Evolutionary conservation across 2,329 filamentous ascomycete species (phyloP), one percentile per base, ranked within the genome.

Genomic region (Pseudocercospora ulei): DNA sequence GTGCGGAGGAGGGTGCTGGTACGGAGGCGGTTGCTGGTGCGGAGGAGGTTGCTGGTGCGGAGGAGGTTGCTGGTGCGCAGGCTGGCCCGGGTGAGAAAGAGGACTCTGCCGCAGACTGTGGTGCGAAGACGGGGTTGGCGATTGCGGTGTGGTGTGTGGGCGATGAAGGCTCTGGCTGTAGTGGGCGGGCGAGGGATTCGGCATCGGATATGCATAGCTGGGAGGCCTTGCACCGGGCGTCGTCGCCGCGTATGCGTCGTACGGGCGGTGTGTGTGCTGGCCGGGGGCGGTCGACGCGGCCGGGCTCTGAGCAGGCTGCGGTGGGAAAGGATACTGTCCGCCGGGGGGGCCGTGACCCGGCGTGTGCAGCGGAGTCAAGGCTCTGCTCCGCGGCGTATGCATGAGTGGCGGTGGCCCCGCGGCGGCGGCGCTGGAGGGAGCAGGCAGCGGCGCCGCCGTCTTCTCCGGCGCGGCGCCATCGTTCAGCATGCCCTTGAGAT

Each of bases 1-100:
- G 24, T 45, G 54, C 42, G 37, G 55, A 47, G 41, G 62, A 3
- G 66, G 67, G 11, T 60, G 57, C 38, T 70, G 62, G 7, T 65
- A 66, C 11, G 20, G 18, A 14, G n/a, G n/a, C n/a, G n/a, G n/a
- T n/a, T n/a, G n/a, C n/a, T 58, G 55, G 23, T 48, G 40, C 20
- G 40, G 26, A 26, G 36, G 38, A 18, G 38, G 39, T 28, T 35
- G 41, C 28, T 17, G 56, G 24, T 45, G 54, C 42, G 37, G 55
- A 47, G 41, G 62, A 3, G 66, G 67, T 11, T 60, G 57, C 38
- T 70, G 62, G 7, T 65, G 66, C 11, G 20, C n/a, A 14, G 56
- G 57, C 47, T 48, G 31, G 14, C 39, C 40, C 34, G 43, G 40
- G 5, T 39, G 41, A 18, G 51, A 37, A 4, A 54, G 41, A 17